Base-by-base conservation (phyloP, 345 rosid genomes). In the Mangifera indica region DNA sequence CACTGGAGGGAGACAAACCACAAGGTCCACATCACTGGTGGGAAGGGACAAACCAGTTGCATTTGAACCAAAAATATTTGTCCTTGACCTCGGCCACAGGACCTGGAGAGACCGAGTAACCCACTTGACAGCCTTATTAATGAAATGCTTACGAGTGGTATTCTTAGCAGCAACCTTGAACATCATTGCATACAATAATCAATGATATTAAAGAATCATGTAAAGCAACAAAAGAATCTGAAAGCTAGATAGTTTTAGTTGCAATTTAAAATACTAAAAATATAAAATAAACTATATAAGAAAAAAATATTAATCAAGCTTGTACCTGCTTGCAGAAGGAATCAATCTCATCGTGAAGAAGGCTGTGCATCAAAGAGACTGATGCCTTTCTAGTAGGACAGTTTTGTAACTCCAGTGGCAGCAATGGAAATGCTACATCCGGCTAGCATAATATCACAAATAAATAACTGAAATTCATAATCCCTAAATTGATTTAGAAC, bases 1-100 rank as follows among this genome's bases (percentile, higher is more conserved):
- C 74, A 92, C 98, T 71, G 98, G 97, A 78, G 98, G 98, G 69
- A 94, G 95, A 82, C 87, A 86, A 84, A 94, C 95, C 74, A 94
- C 98, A 80, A 94, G 98, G 84, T 94, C 98, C 75, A 94, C 98
- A 81, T 94, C 98, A 81, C 98, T 94, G 52, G 97, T 85, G 68
- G 97, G 98, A 76, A 94, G 97, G 66, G 98, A 84, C 85, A 94
- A 80, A 65, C 98, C 98, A 66, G 95, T 94, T 55, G 97, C 94
- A 87, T 84, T 87, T 75, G 98, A 94, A 78, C 98, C 98, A 84
- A 87, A 94, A 52, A 94, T 79, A 69, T 89, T 89, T 34, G 97
- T 90, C 75, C 98, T 86, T 56, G 98, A 94, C 85, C 98, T 82
- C 63, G 98, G 98, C 98, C 98, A 94, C 57, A 94, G 75, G 58